A percentile compares a stretch with the other conserved stretches of the same genome.
phyloP scores from a whole-genome alignment of 805 yeast species.

The Wickerhamomyces queroliae region DNA sequence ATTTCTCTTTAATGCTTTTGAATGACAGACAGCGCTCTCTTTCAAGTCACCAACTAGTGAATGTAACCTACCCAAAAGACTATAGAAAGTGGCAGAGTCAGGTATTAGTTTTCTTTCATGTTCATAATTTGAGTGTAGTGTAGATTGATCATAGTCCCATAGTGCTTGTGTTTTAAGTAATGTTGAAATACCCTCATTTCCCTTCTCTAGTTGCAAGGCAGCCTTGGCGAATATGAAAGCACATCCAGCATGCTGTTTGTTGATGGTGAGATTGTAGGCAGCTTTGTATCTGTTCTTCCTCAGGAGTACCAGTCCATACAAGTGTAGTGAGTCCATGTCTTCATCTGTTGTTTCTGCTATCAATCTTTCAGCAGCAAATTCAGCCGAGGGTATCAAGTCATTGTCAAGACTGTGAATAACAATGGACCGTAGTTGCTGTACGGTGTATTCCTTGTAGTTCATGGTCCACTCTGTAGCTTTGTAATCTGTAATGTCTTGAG shows the following conservation, averaged over 20 bases:
- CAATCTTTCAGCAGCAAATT: conserved; percentile 79
- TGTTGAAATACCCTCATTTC: conserved; percentile 56
- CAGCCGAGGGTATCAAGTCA: conserved; percentile 69
- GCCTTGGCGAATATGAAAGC: conserved; percentile 68
- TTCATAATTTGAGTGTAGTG: conserved; percentile 30
- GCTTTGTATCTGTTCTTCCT: conserved; percentile 55
- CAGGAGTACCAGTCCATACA: conserved; percentile 63
- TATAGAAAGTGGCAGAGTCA: conserved; percentile 63
- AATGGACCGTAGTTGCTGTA: conserved; percentile 44
- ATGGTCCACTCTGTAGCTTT: conserved; percentile 1
- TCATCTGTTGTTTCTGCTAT: conserved; percentile 45
- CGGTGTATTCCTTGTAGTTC: conserved; percentile 20
- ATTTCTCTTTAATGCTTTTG: conserved; percentile 64
- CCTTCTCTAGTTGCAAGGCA: conserved; percentile 48
- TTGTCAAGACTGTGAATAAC: conserved; percentile 70
- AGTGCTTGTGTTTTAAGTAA: conserved; percentile 31
- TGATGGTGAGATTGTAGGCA: conserved; percentile 47
- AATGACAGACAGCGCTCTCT: conserved; percentile 61
- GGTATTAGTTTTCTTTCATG: conserved; percentile 37
- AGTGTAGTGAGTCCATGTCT: conserved; percentile 55
- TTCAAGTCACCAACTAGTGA: conserved; percentile 50
- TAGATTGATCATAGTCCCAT: conserved; percentile 26
- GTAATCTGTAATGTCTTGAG: not conserved
- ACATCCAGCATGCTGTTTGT: conserved; percentile 62
- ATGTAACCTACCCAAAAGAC: conserved; percentile 66